Percentiles rank a stretch among this genome's conserved stretches.
phyloP scores from a whole-genome alignment of 108 stramenopile species.

The Cylindrotheca fusiformis region DNA sequence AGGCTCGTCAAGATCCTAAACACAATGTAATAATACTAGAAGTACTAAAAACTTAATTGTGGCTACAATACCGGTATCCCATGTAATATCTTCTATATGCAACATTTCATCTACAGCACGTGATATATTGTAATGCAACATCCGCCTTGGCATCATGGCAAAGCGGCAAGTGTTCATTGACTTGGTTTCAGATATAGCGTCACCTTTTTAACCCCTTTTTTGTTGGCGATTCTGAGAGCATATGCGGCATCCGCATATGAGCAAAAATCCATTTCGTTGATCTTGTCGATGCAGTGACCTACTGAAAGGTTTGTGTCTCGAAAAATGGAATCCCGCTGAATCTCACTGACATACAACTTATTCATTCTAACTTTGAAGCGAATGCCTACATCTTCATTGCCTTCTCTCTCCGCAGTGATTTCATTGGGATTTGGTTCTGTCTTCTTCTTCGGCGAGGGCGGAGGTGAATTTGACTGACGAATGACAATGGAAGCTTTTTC shows the following conservation, averaged over 20 bases:
- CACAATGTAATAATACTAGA: too few species aligned
- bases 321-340: slow-evolving; percentile 14
- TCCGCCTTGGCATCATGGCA: too few species aligned
- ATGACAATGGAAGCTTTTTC: slow-evolving; percentile 21
- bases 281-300: slow-evolving; percentile 20
- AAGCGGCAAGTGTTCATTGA: too few species aligned
- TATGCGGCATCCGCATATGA: slow-evolving; percentile 28
- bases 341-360: slow-evolving; percentile 7
- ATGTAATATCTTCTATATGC: too few species aligned
- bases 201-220: too few species aligned
- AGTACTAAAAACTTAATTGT: too few species aligned
- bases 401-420: not conserved
- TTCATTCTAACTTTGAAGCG: not conserved
- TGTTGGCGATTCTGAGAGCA: slow-evolving; percentile 9
- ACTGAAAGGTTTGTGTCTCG: slow-evolving; percentile 8
- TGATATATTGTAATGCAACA: too few species aligned
- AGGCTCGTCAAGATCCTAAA: too few species aligned
- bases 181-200: too few species aligned
- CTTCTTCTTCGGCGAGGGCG: not conserved
- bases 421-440: not conserved
- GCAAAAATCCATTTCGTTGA: slow-evolving; percentile 37
- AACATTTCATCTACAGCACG: too few species aligned
- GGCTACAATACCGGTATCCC: too few species aligned
- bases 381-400: not conserved
- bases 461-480: slow-evolving; percentile 6